These are phyloP conservation scores for Cicer judaicum DNA, from an alignment of 306 rosid species.

Conservation along the genomic window DNA sequence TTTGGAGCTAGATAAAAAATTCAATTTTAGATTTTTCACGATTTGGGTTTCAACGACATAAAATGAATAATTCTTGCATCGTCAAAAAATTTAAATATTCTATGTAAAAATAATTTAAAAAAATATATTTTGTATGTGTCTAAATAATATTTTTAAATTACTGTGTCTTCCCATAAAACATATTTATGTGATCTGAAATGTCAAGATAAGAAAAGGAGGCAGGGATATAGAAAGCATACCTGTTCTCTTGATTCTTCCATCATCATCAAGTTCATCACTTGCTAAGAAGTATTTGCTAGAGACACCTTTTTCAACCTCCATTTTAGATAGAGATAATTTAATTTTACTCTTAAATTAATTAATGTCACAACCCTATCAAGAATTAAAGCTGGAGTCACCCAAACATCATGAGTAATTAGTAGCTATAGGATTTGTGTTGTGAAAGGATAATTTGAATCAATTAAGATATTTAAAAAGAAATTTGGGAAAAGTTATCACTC, in stretches of 20 bases:
- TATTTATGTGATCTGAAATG: too few species aligned
- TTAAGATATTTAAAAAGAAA: too few species aligned
- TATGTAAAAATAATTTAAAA: too few species aligned
- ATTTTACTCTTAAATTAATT: background rate
- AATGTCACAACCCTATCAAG: background rate
- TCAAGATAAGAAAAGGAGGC: too few species aligned
- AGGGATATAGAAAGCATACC: conserved; percentile 24
- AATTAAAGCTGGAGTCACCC: background rate
- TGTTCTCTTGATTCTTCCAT: conserved; percentile 48
- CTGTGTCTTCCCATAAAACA: too few species aligned
- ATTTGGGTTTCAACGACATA: background rate
- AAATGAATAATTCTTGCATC: background rate
- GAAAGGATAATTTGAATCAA: too few species aligned
- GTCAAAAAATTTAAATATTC: too few species aligned
- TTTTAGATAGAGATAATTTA: background rate
- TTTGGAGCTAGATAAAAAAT: background rate
- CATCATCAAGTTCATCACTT: conserved; percentile 42
- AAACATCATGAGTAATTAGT: background rate
- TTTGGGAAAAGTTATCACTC: too few species aligned
- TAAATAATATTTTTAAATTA: too few species aligned
- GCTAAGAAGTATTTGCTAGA: background rate
- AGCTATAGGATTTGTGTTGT: too few species aligned
- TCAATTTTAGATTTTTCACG: background rate
- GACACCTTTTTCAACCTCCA: conserved; percentile 38
- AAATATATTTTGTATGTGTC: too few species aligned